phyloP scores from a whole-genome alignment of 345 rosid genomes.

The Populus euphratica region DNA sequence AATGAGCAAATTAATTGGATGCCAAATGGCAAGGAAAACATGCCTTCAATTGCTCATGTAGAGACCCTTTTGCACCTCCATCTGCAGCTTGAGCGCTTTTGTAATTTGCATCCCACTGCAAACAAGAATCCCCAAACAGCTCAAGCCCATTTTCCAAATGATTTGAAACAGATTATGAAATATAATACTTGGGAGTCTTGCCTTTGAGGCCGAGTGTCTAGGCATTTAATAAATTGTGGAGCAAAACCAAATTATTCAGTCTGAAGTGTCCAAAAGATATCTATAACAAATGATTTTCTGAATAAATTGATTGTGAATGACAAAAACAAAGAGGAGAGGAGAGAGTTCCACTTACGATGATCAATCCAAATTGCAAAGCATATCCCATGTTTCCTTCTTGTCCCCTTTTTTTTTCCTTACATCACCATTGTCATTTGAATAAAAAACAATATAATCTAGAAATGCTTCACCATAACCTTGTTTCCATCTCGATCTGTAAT shows the following conservation, averaged over 20 bases:
- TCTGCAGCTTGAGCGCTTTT: constrained; percentile 97
- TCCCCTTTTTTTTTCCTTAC: constrained; percentile 74
- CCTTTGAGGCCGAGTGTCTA: not conserved
- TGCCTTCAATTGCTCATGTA: constrained; percentile 98
- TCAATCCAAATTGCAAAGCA: constrained; percentile 78
- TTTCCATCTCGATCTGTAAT: too few relatives aligned
- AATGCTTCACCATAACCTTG: too few relatives aligned
- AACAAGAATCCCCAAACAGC: constrained; percentile 9
- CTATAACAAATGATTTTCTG: not conserved
- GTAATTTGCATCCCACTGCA: constrained; percentile 96
- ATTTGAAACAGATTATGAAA: not conserved
- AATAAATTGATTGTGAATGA: not conserved
- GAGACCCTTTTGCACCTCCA: constrained; percentile 90
- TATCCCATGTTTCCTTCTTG: constrained; percentile 84
- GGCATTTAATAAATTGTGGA: not conserved
- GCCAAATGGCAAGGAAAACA: constrained; percentile 24
- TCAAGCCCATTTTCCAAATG: constrained; percentile 3
- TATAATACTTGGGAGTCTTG: not conserved
- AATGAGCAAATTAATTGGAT: not conserved
- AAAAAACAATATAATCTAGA: too few relatives aligned
- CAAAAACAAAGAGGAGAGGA: constrained; percentile 6
- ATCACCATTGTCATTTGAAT: constrained; percentile 11
- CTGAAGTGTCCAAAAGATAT: too few relatives aligned
- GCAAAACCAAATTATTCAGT: not conserved
- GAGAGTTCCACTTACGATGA: constrained; percentile 66